Evolutionary conservation across 345 rosid genomes (phyloP).

Genomic region (Trapa incisa): DNA sequence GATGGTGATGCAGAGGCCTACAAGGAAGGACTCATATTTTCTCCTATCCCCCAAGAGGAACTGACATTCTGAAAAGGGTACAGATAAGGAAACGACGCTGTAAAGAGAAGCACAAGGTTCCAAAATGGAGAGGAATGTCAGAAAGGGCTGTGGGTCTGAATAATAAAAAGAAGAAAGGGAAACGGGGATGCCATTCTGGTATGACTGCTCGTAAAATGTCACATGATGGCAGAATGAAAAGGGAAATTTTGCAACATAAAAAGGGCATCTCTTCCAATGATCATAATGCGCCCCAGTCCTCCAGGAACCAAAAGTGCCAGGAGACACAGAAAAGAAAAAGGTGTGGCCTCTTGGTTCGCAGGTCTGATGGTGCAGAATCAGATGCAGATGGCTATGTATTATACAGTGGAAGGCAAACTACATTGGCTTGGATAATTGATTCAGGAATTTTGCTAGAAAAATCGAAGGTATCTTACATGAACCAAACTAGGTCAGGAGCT

Average conservation of each 20-base stretch:
- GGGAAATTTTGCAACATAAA: slow-evolving; percentile 12
- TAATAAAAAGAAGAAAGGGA: slow-evolving; percentile 17
- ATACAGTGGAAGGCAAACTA: slow-evolving; percentile 65
- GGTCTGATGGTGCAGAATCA: slow-evolving; percentile 34
- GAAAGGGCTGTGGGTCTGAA: slow-evolving; percentile 17
- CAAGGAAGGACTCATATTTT: slow-evolving; percentile 38
- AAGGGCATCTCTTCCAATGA: slow-evolving; percentile 12
- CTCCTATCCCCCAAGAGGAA: slow-evolving; percentile 63
- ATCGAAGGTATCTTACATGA: slow-evolving; percentile 47
- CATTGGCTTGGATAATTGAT: slow-evolving; percentile 82
- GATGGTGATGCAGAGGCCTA: slow-evolving; percentile 18
- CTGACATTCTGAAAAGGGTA: slow-evolving; percentile 42
- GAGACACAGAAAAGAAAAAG: slow-evolving; percentile 46
- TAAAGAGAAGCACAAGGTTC: slow-evolving; percentile 32
- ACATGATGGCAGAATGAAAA: slow-evolving; percentile 17
- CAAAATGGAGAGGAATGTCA: slow-evolving; percentile 14
- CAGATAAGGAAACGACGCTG: slow-evolving; percentile 31
- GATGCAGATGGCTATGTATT: slow-evolving; percentile 41
- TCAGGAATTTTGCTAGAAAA: slow-evolving; percentile 37
- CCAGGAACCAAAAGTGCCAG: slow-evolving; percentile 32
- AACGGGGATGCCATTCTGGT: slow-evolving; percentile 7
- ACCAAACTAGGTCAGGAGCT: slow-evolving; percentile 24
- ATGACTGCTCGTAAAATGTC: slow-evolving; percentile 11
- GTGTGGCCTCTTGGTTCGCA: slow-evolving; percentile 55
- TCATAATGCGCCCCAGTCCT: slow-evolving; percentile 10